These are phyloP conservation scores for Trypanosoma theileri DNA, from an alignment of 208 protist species.

Conservation along the genomic window DNA sequence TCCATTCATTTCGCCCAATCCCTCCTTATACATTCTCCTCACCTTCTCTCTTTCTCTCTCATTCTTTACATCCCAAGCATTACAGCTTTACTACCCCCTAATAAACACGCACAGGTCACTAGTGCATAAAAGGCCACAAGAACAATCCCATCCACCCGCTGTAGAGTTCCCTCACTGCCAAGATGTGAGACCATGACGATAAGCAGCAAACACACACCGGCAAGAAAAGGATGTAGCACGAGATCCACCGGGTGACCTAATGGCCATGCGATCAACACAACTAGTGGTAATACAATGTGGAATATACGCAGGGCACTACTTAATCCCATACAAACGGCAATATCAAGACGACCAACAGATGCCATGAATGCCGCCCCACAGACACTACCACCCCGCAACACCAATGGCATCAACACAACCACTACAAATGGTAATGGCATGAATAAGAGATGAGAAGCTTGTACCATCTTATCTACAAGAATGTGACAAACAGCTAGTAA, in stretches of 20 bases:
- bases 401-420: slow-evolving; percentile 60
- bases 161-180: slow-evolving; percentile 44
- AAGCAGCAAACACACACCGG: slow-evolving; percentile 51
- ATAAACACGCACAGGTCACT: slow-evolving; percentile 35
- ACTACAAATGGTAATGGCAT: slow-evolving; percentile 53
- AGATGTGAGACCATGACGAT: slow-evolving; percentile 58
- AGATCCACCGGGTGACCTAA: slow-evolving; percentile 56
- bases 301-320: slow-evolving; percentile 70
- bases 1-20: no score
- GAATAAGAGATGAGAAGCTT: slow-evolving; percentile 25
- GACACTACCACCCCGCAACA: slow-evolving; percentile 54
- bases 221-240: slow-evolving; percentile 64
- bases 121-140: slow-evolving; percentile 65
- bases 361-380: slow-evolving; percentile 60
- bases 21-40: no score
- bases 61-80: no score
- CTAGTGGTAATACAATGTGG: slow-evolving; percentile 61
- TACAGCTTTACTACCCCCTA: slow-evolving; percentile 38
- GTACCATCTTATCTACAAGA: slow-evolving; percentile 40
- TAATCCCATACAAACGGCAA: slow-evolving; percentile 69
- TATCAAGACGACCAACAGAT: slow-evolving; percentile 65
- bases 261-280: slow-evolving; percentile 55
- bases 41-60: no score
- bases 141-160: slow-evolving; percentile 67
- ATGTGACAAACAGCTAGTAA: slow-evolving; percentile 33